A percentile compares a stretch with the other conserved stretches of the same genome.
Evolutionary conservation across 2,329 filamentous ascomycete genomes (phyloP).

Genomic region (Periconia sp.): DNA sequence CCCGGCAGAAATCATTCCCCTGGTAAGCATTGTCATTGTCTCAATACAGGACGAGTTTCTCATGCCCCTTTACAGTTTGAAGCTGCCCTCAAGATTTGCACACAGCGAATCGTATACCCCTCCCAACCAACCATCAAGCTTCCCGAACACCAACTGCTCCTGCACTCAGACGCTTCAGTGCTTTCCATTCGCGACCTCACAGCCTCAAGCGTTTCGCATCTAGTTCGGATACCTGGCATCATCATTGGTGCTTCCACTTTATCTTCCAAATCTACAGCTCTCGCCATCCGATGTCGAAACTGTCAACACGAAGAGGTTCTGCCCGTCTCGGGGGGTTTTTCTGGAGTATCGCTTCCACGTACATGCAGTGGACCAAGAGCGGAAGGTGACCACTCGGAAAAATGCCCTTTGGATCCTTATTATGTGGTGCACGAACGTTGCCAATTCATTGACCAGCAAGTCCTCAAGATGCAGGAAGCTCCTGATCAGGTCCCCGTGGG

Average conservation of each 20-base stretch:
- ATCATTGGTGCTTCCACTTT: constrained; percentile 96
- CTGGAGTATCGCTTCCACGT: constrained; percentile 81
- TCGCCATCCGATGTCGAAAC: constrained; percentile 85
- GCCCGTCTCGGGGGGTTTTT: constrained; percentile 79
- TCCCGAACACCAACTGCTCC: constrained; percentile 89
- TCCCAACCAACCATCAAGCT: constrained; percentile 67
- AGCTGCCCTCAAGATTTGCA: constrained; percentile 83
- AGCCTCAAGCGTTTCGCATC: constrained; percentile 85
- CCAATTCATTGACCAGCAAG: constrained; percentile 94
- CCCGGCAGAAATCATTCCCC: constrained; percentile 86
- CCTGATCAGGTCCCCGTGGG: constrained; percentile 97
- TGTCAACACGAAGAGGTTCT: constrained; percentile 74
- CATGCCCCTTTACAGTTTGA: constrained; percentile 69
- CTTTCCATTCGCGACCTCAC: constrained; percentile 93
- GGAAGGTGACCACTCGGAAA: constrained; percentile 67
- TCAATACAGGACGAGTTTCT: neutral
- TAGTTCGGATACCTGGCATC: constrained; percentile 96
- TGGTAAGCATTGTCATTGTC: constrained; percentile 60
- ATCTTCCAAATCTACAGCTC: constrained; percentile 87
- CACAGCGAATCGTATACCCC: constrained; percentile 89
- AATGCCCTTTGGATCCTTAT: constrained; percentile 92
- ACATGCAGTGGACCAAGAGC: constrained; percentile 68
- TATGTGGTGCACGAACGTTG: constrained; percentile 94
- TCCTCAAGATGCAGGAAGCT: constrained; percentile 96
- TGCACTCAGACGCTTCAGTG: constrained; percentile 88